Percentiles rank a stretch among this genome's conserved stretches.
Evolutionary conservation across 2,329 filamentous ascomycete genomes (phyloP).

Genomic region (Pseudogymnoascus sp.): DNA sequence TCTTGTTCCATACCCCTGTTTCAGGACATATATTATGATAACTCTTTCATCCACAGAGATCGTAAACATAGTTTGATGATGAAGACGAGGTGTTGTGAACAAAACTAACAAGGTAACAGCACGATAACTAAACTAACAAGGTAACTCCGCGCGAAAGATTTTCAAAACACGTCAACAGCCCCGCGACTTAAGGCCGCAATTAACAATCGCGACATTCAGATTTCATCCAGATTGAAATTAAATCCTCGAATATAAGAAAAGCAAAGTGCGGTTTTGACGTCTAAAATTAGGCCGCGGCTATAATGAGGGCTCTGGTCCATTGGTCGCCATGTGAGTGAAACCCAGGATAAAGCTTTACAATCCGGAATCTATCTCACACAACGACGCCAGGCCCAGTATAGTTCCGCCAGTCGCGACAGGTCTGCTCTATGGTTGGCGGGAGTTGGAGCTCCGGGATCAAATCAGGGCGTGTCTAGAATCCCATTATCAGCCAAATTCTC

Average conservation of each 20-base stretch:
- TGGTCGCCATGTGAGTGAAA: not conserved
- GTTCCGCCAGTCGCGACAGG: slow-evolving; percentile 42
- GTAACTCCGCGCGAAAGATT: not conserved
- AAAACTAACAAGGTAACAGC: not conserved
- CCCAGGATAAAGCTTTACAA: not conserved
- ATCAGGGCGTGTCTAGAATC: slow-evolving; percentile 26
- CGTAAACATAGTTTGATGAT: not conserved
- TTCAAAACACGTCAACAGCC: not conserved
- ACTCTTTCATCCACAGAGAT: not conserved
- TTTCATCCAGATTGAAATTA: not conserved
- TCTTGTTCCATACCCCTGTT: not conserved
- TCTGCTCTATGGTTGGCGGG: slow-evolving; percentile 43
- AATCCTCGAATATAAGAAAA: not conserved
- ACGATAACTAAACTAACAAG: not conserved
- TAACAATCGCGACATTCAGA: not conserved
- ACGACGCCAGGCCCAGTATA: slow-evolving; percentile 41
- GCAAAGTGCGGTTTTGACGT: not conserved
- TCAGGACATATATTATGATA: not conserved
- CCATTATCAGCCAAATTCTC: not conserved
- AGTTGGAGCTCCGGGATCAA: slow-evolving; percentile 36
- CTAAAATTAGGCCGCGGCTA: not conserved
- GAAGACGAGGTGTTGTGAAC: not conserved
- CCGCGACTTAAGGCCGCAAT: not conserved
- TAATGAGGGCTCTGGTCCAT: not conserved
- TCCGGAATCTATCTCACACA: slow-evolving; percentile 38